Percentiles rank a stretch among this genome's conserved stretches.
Conservation (phyloP, 2,329 filamentous ascomycete genomes). For the Coccinonectria pachysandricola region DNA sequence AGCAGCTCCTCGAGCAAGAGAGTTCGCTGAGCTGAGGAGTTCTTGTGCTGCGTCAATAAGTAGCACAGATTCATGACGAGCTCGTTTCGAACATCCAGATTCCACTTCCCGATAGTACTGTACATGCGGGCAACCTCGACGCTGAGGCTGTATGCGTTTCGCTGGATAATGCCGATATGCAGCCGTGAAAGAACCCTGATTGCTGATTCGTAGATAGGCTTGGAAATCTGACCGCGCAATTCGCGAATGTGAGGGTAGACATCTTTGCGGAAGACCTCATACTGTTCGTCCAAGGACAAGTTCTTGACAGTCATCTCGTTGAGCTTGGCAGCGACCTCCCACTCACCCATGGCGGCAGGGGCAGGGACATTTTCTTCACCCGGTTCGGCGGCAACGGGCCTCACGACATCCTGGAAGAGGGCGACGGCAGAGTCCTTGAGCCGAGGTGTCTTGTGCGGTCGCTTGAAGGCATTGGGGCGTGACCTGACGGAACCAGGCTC, state of each 20-base stretch:
- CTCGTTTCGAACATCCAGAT: conserved; percentile 18
- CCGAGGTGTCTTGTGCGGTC: conserved; percentile 2
- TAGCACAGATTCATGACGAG: conserved; percentile 25
- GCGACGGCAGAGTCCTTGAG: conserved; percentile 18
- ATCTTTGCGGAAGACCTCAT: conserved; percentile 17
- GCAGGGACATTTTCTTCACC: background rate
- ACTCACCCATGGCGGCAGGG: conserved; percentile 11
- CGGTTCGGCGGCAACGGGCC: conserved; percentile 4
- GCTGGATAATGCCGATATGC: too few relatives aligned
- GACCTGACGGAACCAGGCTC: background rate
- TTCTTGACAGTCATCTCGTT: conserved; percentile 14
- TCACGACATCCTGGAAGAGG: conserved; percentile 28
- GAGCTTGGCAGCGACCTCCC: conserved; percentile 22
- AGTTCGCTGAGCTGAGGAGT: conserved; percentile 6
- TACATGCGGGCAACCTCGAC: conserved; percentile 19
- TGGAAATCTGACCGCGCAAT: conserved; percentile 19
- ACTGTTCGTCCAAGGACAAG: conserved; percentile 9
- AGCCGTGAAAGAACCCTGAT: too few relatives aligned
- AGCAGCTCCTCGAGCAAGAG: conserved; percentile 20
- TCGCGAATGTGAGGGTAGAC: conserved; percentile 22
- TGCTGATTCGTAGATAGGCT: conserved; percentile 19
- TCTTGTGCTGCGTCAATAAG: conserved; percentile 8
- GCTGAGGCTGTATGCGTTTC: too few relatives aligned
- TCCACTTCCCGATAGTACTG: conserved; percentile 16
- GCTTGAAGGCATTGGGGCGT: conserved; percentile 2